phyloP scores from a whole-genome alignment of 164 flowering plant species.

The Pachysandra terminalis region DNA sequence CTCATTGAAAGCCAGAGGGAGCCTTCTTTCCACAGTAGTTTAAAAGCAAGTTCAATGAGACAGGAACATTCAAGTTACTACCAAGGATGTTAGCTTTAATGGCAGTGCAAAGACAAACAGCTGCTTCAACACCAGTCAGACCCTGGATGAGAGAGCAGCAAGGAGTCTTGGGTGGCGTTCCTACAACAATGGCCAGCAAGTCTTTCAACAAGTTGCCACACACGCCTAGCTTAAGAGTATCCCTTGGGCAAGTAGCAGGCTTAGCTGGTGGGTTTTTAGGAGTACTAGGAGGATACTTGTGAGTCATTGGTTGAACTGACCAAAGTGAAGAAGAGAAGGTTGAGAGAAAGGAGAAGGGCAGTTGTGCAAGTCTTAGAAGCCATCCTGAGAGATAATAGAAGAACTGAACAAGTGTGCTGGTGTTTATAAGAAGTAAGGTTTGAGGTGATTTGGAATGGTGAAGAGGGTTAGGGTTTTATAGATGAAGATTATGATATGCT shows the following conservation, averaged over 20 bases:
- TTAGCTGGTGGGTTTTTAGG: conserved; percentile 10
- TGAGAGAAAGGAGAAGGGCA: too few relatives aligned
- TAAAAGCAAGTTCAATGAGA: conserved; percentile 56
- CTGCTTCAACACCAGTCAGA: conserved; percentile 70
- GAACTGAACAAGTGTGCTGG: neutral
- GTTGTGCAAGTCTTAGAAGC: conserved; percentile 41
- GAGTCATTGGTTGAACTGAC: conserved; percentile 38
- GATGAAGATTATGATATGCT: conserved; percentile 9
- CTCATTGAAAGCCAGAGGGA: too few relatives aligned
- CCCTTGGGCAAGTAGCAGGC: conserved; percentile 53
- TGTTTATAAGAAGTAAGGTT: too few relatives aligned
- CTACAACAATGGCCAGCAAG: too few relatives aligned
- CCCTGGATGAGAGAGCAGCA: conserved; percentile 66
- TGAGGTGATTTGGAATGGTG: conserved; percentile 5
- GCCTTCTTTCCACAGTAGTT: too few relatives aligned
- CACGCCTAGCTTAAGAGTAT: conserved; percentile 64
- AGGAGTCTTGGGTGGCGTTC: too few relatives aligned
- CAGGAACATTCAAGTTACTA: conserved; percentile 46
- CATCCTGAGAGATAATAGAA: conserved; percentile 32
- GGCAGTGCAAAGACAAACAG: too few relatives aligned
- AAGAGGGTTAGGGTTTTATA: conserved; percentile 24
- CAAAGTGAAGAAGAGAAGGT: conserved; percentile 58
- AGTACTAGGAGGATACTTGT: too few relatives aligned
- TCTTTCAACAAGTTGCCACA: conserved; percentile 54
- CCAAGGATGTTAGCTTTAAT: conserved; percentile 64